Evolutionary conservation across 2,329 filamentous ascomycete genomes (phyloP).

Genomic region (Septoria petroselini): DNA sequence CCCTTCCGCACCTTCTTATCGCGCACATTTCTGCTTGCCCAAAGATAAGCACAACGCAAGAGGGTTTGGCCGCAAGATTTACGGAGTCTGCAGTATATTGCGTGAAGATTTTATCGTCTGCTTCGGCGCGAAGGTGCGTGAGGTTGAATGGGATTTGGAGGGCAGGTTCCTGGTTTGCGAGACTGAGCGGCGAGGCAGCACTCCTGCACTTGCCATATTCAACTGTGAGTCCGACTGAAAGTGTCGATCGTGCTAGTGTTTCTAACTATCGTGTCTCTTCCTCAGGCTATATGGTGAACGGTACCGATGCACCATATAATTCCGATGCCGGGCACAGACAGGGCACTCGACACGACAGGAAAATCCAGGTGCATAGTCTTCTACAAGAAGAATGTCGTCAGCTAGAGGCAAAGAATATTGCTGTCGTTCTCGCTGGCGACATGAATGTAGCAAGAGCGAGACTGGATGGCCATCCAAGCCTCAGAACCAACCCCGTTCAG

Average conservation of each 20-base stretch:
- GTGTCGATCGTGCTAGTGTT: constrained; percentile 40
- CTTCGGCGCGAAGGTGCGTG: constrained; percentile 37
- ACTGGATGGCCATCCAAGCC: constrained; percentile 49
- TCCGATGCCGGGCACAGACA: constrained; percentile 42
- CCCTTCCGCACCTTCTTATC: constrained; percentile 41
- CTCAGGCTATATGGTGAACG: constrained; percentile 46
- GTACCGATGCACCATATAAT: constrained; percentile 49
- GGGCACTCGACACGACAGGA: constrained; percentile 53
- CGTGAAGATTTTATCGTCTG: constrained; percentile 43
- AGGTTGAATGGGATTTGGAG: constrained; percentile 51
- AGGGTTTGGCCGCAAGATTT: constrained; percentile 51
- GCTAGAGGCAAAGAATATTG: constrained; percentile 44
- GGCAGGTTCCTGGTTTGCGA: constrained; percentile 52
- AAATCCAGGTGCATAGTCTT: constrained; percentile 48
- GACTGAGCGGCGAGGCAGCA: constrained; percentile 23
- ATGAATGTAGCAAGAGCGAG: constrained; percentile 50
- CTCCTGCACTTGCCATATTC: constrained; percentile 46
- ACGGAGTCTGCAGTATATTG: constrained; percentile 53
- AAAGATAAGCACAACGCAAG: constrained; percentile 50
- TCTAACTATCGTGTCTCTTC: background rate
- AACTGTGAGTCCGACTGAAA: constrained; percentile 36
- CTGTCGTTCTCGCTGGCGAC: constrained; percentile 52
- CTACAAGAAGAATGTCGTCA: constrained; percentile 46
- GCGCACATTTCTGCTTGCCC: constrained; percentile 48
- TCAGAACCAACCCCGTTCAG: constrained; percentile 46